Conservation (phyloP, 2,329 filamentous ascomycete species). For the Lecanoromycetidae sp. region DNA sequence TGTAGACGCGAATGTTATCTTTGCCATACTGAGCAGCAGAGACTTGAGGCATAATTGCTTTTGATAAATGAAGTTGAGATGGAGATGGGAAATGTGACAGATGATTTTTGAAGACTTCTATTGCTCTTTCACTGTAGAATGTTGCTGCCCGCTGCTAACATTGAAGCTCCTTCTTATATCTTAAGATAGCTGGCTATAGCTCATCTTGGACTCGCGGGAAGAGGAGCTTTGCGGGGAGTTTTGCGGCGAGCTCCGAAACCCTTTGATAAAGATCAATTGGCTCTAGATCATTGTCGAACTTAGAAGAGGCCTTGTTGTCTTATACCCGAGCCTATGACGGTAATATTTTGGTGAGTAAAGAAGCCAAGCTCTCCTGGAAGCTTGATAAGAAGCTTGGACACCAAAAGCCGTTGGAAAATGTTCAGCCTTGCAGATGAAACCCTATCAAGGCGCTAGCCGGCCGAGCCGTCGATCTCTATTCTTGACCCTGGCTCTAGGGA, state of each 20-base stretch:
- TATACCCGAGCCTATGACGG: too few relatives aligned
- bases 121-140: background rate
- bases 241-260: conserved; percentile 15
- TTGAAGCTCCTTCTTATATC: background rate
- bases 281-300: background rate
- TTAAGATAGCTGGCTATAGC: conserved; percentile 3
- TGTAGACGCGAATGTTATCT: conserved; percentile 97
- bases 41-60: conserved; percentile 22
- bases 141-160: background rate
- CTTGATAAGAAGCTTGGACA: too few relatives aligned
- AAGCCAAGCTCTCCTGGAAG: too few relatives aligned
- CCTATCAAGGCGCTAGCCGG: too few relatives aligned
- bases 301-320: too few relatives aligned
- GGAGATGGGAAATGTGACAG: background rate
- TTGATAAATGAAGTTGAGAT: background rate
- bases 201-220: too few relatives aligned
- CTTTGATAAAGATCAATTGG: background rate
- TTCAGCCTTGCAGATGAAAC: too few relatives aligned
- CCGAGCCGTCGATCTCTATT: too few relatives aligned
- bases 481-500: too few relatives aligned
- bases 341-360: too few relatives aligned
- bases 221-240: too few relatives aligned
- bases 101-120: background rate
- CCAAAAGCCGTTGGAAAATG: too few relatives aligned
- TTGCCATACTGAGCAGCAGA: conserved; percentile 44